A percentile compares a stretch with the other conserved stretches of the same genome.
Evolutionary conservation across 176 grass and related monocot species (phyloP).

Genomic region (Carex littledalei): DNA sequence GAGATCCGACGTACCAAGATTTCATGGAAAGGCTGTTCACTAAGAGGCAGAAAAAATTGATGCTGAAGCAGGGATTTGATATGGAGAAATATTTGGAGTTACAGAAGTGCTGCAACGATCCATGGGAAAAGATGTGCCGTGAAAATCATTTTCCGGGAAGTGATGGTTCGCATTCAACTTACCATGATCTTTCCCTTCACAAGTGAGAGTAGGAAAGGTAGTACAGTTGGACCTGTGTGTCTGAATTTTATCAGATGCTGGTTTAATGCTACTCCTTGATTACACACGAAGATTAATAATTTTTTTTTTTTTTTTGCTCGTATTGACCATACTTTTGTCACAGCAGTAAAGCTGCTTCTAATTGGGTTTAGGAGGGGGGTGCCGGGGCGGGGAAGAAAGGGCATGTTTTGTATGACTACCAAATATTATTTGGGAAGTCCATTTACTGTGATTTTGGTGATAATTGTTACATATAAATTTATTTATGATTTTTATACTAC

Average conservation of each 20-base stretch:
- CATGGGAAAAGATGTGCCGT: conserved; percentile 49
- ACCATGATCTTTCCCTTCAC: conserved; percentile 44
- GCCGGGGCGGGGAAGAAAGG: not conserved
- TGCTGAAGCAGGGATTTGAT: conserved; percentile 62
- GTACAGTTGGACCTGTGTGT: not conserved
- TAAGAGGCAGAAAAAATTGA: conserved; percentile 69
- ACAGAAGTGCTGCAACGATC: conserved; percentile 70
- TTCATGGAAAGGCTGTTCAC: conserved; percentile 86
- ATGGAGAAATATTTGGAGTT: conserved; percentile 74
- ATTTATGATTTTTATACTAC: not conserved
- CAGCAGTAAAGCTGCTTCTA: conserved; percentile 4
- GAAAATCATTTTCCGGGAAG: conserved; percentile 14
- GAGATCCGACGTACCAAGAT: conserved; percentile 89
- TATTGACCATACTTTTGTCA: not conserved
- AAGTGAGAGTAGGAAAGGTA: conserved; percentile 31
- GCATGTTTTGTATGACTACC: not conserved
- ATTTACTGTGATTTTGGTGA: not conserved
- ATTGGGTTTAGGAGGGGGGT: not conserved
- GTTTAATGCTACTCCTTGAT: not conserved
- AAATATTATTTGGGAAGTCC: not conserved
- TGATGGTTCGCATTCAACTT: conserved; percentile 31
- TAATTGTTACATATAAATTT: not conserved
- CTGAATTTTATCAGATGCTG: not conserved
- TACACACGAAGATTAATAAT: not conserved
- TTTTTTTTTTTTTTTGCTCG: not conserved